phyloP scores from a whole-genome alignment of 768 basidiomycete genomes.

The Podaxis sp. region DNA sequence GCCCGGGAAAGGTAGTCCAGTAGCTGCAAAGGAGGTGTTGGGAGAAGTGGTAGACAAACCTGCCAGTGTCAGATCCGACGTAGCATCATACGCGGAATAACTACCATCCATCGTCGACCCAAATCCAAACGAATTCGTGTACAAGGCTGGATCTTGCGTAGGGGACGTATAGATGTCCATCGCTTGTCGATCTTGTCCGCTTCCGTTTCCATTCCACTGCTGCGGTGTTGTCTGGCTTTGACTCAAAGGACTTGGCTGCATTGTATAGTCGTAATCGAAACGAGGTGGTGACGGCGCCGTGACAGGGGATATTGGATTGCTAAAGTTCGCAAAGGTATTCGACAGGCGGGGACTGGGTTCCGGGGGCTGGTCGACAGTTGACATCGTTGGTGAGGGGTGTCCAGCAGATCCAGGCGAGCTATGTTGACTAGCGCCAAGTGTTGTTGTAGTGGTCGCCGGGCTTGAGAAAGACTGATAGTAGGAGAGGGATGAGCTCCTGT shows the following conservation, averaged over 20 bases:
- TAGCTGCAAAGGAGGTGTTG: constrained; percentile 62
- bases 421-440: constrained; percentile 54
- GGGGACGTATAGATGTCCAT: constrained; percentile 45
- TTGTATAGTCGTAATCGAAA: constrained; percentile 56
- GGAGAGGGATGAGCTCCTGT: constrained; percentile 38
- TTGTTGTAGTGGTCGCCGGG: constrained; percentile 37
- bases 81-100: constrained; percentile 37
- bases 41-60: constrained; percentile 60
- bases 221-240: constrained; percentile 39
- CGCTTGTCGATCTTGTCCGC: constrained; percentile 24
- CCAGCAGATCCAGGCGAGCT: constrained; percentile 76
- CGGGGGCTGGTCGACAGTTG: constrained; percentile 38
- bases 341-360: constrained; percentile 59
- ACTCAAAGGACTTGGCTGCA: constrained; percentile 38
- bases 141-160: constrained; percentile 43
- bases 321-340: constrained; percentile 43
- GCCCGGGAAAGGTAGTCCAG: constrained; percentile 81
- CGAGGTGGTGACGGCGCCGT: constrained; percentile 52
- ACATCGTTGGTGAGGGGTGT: constrained; percentile 67
- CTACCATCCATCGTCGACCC: constrained; percentile 43
- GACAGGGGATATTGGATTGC: constrained; percentile 51
- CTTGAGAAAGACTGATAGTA: constrained; percentile 60
- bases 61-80: constrained; percentile 39
- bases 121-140: constrained; percentile 42
- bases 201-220: constrained; percentile 46